phyloP scores from a whole-genome alignment of 2,329 filamentous ascomycete species.

The Chalaropsis ovoidea region DNA sequence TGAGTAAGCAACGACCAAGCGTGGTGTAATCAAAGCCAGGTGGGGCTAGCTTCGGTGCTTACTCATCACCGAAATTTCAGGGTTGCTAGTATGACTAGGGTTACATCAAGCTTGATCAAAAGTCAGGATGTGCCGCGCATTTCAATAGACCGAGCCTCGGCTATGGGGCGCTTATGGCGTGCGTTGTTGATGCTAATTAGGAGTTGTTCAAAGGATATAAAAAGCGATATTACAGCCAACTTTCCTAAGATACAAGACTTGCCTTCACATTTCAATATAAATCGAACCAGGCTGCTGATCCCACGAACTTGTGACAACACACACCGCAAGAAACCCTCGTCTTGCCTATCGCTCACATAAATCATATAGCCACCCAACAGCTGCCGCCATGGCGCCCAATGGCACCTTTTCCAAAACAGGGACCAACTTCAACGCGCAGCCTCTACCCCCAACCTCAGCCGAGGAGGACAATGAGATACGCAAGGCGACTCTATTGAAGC shows the following conservation, averaged over 20 bases:
- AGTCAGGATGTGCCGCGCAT: neutral
- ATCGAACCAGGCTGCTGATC: neutral
- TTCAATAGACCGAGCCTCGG: conserved; percentile 1
- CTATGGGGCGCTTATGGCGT: neutral
- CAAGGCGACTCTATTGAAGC: conserved; percentile 46
- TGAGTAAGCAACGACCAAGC: neutral
- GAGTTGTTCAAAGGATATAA: neutral
- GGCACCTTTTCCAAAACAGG: conserved; percentile 8
- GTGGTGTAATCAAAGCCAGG: neutral
- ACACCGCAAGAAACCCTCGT: neutral
- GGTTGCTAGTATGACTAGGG: neutral
- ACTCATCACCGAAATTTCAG: neutral
- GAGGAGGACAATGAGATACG: conserved; percentile 27
- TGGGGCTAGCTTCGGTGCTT: neutral
- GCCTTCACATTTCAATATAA: no score
- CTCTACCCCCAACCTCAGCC: neutral
- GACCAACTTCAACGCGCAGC: neutral
- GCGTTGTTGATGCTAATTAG: neutral
- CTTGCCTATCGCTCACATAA: neutral
- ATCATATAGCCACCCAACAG: neutral
- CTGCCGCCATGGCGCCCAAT: conserved; percentile 15
- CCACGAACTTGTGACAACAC: neutral
- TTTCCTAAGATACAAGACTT: no score
- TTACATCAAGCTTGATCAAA: neutral
- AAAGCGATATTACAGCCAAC: no score